These are phyloP conservation scores for Chaetomium sp. DNA, from an alignment of 2,329 filamentous ascomycete species.

Conservation along the genomic window DNA sequence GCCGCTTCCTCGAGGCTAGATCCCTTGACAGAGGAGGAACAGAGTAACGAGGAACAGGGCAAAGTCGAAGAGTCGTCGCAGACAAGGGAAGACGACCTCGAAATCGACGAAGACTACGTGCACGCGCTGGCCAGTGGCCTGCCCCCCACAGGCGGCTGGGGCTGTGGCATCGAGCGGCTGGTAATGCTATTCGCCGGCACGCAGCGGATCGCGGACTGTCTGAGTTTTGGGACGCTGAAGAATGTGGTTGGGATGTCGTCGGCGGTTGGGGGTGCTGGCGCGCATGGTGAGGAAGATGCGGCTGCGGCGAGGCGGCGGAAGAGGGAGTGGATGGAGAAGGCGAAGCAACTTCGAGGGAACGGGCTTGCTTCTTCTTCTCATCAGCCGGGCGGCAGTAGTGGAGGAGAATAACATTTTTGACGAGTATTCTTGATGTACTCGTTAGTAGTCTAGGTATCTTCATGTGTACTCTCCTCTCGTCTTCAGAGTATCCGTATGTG, in stretches of 20 bases:
- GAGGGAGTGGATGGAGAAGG: not conserved
- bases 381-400: not conserved
- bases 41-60: too few species aligned
- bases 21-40: too few species aligned
- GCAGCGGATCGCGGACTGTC: slow-evolving; percentile 73
- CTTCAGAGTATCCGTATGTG: too few species aligned
- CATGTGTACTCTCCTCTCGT: too few species aligned
- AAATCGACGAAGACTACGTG: slow-evolving; percentile 74
- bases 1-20: too few species aligned
- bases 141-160: slow-evolving; percentile 96
- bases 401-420: too few species aligned
- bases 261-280: slow-evolving; percentile 15
- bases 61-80: too few species aligned
- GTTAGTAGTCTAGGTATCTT: too few species aligned
- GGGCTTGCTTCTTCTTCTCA: not conserved
- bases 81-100: slow-evolving; percentile 34
- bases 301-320: not conserved
- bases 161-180: slow-evolving; percentile 83
- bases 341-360: too few species aligned
- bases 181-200: slow-evolving; percentile 84
- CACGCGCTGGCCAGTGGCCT: slow-evolving; percentile 80
- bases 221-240: slow-evolving; percentile 81
- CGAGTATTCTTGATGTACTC: too few species aligned
- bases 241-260: slow-evolving; percentile 53
- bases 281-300: not conserved